These are phyloP conservation scores for Eucommia ulmoides DNA, from an alignment of 257 asterid genomes.

Conservation along the genomic window DNA sequence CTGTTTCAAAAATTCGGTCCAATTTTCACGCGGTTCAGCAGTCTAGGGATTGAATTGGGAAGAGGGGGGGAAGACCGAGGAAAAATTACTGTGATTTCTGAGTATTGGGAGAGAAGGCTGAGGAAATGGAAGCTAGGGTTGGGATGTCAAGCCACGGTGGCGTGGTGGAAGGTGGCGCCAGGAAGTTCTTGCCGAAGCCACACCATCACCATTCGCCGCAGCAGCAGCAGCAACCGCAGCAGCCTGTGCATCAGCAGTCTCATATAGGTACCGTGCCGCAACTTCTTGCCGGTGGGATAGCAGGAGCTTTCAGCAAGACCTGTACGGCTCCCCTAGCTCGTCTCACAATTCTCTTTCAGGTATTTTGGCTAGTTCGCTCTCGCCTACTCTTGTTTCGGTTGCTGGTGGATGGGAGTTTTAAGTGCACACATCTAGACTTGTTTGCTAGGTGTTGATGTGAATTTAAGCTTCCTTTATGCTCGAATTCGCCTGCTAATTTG, in stretches of 20 bases:
- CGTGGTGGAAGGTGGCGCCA: slow-evolving; percentile 62
- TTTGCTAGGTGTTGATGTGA: no score
- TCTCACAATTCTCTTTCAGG: slow-evolving; percentile 93
- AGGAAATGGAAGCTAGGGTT: slow-evolving; percentile 70
- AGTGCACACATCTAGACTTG: no score
- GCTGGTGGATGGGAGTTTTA: no score
- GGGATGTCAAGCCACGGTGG: slow-evolving; percentile 35
- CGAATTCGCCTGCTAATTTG: no score
- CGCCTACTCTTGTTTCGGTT: no score
- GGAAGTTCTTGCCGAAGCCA: slow-evolving; percentile 30
- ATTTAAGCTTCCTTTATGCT: no score
- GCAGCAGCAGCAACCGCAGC: slow-evolving; percentile 31
- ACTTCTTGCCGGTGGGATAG: slow-evolving; percentile 91
- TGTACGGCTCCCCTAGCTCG: slow-evolving; percentile 95
- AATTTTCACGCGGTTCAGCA: not conserved
- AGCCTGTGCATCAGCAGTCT: slow-evolving; percentile 23
- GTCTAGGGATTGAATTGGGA: not conserved
- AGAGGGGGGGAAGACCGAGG: not conserved
- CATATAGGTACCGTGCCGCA: slow-evolving; percentile 83
- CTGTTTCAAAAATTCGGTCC: not conserved
- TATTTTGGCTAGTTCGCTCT: no score
- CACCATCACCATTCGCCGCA: not conserved
- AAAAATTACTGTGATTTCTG: not conserved
- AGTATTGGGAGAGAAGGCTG: not conserved
- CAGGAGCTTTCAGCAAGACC: slow-evolving; percentile 95